These are phyloP conservation scores for Oryza coarctata DNA, from an alignment of 176 grass and related monocot genomes.

Conservation along the genomic window DNA sequence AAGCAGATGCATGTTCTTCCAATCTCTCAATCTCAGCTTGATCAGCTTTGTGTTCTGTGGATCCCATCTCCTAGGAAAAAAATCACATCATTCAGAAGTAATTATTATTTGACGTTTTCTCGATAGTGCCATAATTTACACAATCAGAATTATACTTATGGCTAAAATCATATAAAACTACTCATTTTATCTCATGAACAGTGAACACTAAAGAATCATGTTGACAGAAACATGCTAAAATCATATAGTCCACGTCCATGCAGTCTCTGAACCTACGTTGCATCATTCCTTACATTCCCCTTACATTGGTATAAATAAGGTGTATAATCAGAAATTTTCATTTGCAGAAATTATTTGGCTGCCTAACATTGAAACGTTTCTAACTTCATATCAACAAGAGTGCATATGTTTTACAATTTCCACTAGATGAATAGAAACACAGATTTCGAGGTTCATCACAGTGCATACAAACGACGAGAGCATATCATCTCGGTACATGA, in stretches of 20 bases:
- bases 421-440: not conserved
- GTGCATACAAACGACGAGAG: not conserved
- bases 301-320: not conserved
- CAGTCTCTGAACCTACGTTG: not conserved
- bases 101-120: not conserved
- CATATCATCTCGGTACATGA: not conserved
- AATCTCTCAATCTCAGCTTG: constrained; percentile 70
- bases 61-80: constrained; percentile 52
- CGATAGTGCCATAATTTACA: not conserved
- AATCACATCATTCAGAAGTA: not conserved
- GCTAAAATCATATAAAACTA: not conserved
- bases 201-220: not conserved
- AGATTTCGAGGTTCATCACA: not conserved
- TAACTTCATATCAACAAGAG: not conserved
- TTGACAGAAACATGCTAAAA: not conserved
- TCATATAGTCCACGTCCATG: not conserved
- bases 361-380: not conserved
- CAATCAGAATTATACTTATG: not conserved
- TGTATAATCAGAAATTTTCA: not conserved
- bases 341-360: not conserved
- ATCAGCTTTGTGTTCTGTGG: constrained; percentile 49
- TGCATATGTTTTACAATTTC: not conserved
- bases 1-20: constrained; percentile 71
- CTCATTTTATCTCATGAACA: not conserved
- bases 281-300: too few species aligned